Conservation (phyloP, 78 protist species). For the Dictyostelium discoideum region dicty_2.7 NC_007091.3:4683501-4684000, state of each 20-base stretch:
- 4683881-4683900: slow-evolving; percentile 13
- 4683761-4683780: not conserved
- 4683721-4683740: slow-evolving; percentile 33
- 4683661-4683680: slow-evolving; percentile 55
- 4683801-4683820: slow-evolving; percentile 75
- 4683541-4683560: not conserved
- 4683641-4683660: slow-evolving; percentile 37
- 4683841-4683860: slow-evolving; percentile 25
- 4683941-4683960: slow-evolving; percentile 14
- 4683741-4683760: not conserved
- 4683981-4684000: slow-evolving; percentile 46
- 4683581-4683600: slow-evolving; percentile 48
- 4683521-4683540: slow-evolving; percentile 21
- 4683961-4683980: slow-evolving; percentile 24
- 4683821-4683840: slow-evolving; percentile 63
- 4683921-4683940: not conserved
- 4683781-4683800: slow-evolving; percentile 56
- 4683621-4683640: slow-evolving; percentile 46
- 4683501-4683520: slow-evolving; percentile 33
- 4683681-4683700: not conserved
- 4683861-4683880: slow-evolving; percentile 3
- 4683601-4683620: slow-evolving; percentile 25
- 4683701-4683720: slow-evolving; percentile 55
- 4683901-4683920: slow-evolving; percentile 25
- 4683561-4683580: slow-evolving; percentile 42